Evolutionary conservation across 192 early-diverging fungal genomes (phyloP).

Genomic region (Tieghemiomyces parasiticus): DNA sequence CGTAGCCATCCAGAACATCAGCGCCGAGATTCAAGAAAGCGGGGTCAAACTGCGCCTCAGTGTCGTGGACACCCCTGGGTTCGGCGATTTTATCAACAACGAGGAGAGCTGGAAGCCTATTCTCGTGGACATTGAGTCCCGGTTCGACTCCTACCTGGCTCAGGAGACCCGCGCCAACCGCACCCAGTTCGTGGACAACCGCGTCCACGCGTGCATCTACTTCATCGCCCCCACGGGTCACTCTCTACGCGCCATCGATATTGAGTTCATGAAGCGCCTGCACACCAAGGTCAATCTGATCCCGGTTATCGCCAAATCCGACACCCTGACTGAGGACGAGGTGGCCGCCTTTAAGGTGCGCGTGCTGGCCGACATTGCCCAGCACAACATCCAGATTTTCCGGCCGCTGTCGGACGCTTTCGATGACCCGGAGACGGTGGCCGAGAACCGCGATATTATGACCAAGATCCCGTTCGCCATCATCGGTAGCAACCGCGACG

Average conservation of each 20-base stretch:
- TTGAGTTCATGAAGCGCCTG: slow-evolving; percentile 89
- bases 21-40: slow-evolving; percentile 90
- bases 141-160: slow-evolving; percentile 82
- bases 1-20: slow-evolving; percentile 64
- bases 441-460: slow-evolving; percentile 73
- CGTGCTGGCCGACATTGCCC: slow-evolving; percentile 66
- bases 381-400: slow-evolving; percentile 77
- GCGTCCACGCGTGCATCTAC: slow-evolving; percentile 89
- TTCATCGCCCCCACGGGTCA: slow-evolving; percentile 98
- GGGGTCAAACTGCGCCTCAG: slow-evolving; percentile 86
- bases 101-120: slow-evolving; percentile 97
- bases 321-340: slow-evolving; percentile 77
- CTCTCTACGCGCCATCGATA: slow-evolving; percentile 78
- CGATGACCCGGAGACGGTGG: slow-evolving; percentile 67
- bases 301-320: slow-evolving; percentile 80
- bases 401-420: slow-evolving; percentile 67
- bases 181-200: slow-evolving; percentile 80
- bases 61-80: slow-evolving; percentile 95
- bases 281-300: slow-evolving; percentile 79
- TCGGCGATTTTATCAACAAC: slow-evolving; percentile 98
- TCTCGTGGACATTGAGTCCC: slow-evolving; percentile 86
- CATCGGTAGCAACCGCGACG: slow-evolving; percentile 77
- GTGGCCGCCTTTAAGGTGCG: slow-evolving; percentile 70
- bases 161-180: slow-evolving; percentile 87
- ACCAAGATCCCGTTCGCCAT: slow-evolving; percentile 93